Evolutionary conservation across 2,329 filamentous ascomycete genomes (phyloP), one percentile per base, ranked within the genome.

Genomic region (Talaromyces sp.): DNA sequence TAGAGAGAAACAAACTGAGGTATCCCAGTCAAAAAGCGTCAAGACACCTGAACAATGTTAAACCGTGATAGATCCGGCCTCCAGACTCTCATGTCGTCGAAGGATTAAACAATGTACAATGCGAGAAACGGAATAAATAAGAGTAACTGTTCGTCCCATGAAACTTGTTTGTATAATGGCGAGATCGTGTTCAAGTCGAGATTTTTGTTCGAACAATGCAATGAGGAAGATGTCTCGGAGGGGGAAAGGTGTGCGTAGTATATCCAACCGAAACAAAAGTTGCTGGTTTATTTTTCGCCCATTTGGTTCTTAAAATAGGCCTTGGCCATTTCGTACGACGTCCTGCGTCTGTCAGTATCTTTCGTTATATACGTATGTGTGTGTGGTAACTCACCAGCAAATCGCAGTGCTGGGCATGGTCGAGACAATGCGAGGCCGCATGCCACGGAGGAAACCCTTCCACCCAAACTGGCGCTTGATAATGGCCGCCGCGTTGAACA

Each of bases 391-490:
- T 71, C 74, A 95, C 95, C 95, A 99, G 82, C 95, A 99, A 71
- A 99, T 99, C n/a, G 95, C 95, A 35, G 95, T 99, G 78, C 93
- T 97, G 21, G 95, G 95, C 89, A 98, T 98, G 1, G 95, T 96
- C 11, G 93, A 97, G 64, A 99, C 87, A 54, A 99, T 89, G 70
- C 95, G 84, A 53, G 95, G 95, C 68, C 90, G 88, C 72, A 97
- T 85, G 50, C 95, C 95, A 73, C 96, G 93, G 79, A 97, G 93
- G 78, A 98, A 99, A 3, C 95, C 95, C 60, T 81, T 82, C 69
- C 89, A 82, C 38, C 95, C 95, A 72, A 96, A 93, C 71, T 93
- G 86, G 68, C 86, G 84, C 74, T 92, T 89, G 65, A 97, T 87
- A 62, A 97, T 86, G 64, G 83, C 82, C 64, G 91, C 93, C 8